Evolutionary conservation across 805 yeast species (phyloP).

Genomic region (Jamesozyma rosinii): DNA sequence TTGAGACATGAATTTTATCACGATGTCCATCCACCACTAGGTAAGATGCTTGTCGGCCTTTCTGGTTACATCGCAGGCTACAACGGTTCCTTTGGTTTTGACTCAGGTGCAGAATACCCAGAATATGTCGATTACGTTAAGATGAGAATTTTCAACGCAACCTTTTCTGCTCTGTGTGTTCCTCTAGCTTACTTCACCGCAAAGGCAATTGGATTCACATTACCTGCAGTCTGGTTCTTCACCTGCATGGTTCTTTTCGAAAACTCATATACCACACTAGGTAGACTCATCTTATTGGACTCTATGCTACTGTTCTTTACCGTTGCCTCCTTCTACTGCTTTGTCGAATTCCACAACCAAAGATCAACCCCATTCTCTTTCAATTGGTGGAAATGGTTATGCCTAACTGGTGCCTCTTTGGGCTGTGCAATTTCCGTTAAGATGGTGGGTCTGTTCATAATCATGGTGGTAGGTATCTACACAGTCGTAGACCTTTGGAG

Average conservation of each 20-base stretch:
- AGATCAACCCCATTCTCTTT: slow-evolving; percentile 46
- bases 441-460: slow-evolving; percentile 93
- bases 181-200: slow-evolving; percentile 67
- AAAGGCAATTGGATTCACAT: slow-evolving; percentile 44
- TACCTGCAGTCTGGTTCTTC: slow-evolving; percentile 49
- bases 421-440: slow-evolving; percentile 91
- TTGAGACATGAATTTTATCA: slow-evolving; percentile 71
- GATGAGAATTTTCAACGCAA: slow-evolving; percentile 66
- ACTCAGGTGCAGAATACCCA: slow-evolving; percentile 57
- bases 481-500: slow-evolving; percentile 83
- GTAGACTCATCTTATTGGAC: slow-evolving; percentile 67
- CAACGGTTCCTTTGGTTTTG: slow-evolving; percentile 67
- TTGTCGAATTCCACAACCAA: slow-evolving; percentile 46
- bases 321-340: slow-evolving; percentile 54
- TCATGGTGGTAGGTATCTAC: slow-evolving; percentile 80
- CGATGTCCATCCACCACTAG: slow-evolving; percentile 84
- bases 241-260: slow-evolving; percentile 58
- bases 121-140: slow-evolving; percentile 47
- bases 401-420: slow-evolving; percentile 72
- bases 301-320: slow-evolving; percentile 72
- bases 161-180: slow-evolving; percentile 55
- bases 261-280: slow-evolving; percentile 57
- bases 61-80: slow-evolving; percentile 79
- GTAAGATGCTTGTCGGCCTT: slow-evolving; percentile 69
- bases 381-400: slow-evolving; percentile 93